phyloP scores from a whole-genome alignment of 2,329 filamentous ascomycete species.

The Colletotrichum lini region DNA sequence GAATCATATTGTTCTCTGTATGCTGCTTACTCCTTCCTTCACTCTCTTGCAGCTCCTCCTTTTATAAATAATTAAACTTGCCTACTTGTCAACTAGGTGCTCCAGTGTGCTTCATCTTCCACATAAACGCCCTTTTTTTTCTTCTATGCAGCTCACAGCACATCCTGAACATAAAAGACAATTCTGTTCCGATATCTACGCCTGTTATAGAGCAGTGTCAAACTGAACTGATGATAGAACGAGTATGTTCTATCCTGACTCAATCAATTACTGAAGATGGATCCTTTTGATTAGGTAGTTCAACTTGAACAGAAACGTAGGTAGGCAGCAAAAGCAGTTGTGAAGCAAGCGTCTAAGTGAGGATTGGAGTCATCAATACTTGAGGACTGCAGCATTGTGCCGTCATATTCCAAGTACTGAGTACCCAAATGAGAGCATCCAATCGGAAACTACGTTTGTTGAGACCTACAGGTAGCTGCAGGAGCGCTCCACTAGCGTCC shows the following conservation, averaged over 20 bases:
- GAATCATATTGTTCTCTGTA: too few species aligned
- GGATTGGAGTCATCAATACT: background rate
- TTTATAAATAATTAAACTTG: too few species aligned
- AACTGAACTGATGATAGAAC: rapidly evolving
- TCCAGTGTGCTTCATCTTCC: background rate
- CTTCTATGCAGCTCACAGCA: too few species aligned
- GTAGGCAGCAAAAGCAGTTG: background rate
- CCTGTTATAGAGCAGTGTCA: background rate
- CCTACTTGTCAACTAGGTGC: too few species aligned
- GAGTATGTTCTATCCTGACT: rapidly evolving
- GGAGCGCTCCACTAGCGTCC: conserved; percentile 15
- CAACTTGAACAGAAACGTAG: background rate
- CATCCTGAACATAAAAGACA: too few species aligned
- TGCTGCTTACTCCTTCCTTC: background rate
- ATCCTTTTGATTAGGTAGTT: background rate
- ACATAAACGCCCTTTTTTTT: background rate
- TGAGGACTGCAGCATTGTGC: rapidly evolving
- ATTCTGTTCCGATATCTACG: background rate
- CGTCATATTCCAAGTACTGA: rapidly evolving
- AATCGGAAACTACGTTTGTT: conserved; percentile 14
- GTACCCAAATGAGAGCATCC: background rate
- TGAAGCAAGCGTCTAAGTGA: conserved; percentile 8
- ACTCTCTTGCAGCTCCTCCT: too few species aligned
- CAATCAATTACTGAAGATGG: too few species aligned
- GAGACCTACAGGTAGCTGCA: conserved; percentile 11